A percentile compares a stretch with the other conserved stretches of the same genome.
phyloP scores from a whole-genome alignment of 345 rosid genomes.

The Rhodomyrtus tomentosa region DNA sequence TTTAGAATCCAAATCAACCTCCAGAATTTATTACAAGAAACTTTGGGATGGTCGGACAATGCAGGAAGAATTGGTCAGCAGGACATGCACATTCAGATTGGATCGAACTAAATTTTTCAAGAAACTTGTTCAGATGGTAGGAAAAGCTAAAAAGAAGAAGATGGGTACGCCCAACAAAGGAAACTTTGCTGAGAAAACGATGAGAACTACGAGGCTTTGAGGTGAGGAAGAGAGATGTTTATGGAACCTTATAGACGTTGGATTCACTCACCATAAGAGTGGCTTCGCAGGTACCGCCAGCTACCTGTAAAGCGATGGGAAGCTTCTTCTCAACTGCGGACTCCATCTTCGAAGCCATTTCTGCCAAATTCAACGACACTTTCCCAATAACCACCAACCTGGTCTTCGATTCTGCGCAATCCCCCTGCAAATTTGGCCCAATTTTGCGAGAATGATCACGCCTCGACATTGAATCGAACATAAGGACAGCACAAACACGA shows the following conservation, averaged over 20 bases:
- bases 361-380: conserved; percentile 16
- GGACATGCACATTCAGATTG: background rate
- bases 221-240: background rate
- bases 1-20: background rate
- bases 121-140: background rate
- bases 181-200: background rate
- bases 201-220: background rate
- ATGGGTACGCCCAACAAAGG: background rate
- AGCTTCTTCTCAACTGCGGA: conserved; percentile 6
- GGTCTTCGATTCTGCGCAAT: background rate
- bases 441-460: background rate
- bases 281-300: conserved; percentile 6
- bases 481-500: background rate
- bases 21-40: background rate
- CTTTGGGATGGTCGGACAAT: background rate
- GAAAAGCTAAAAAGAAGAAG: background rate
- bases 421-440: conserved; percentile 8
- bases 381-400: conserved; percentile 5
- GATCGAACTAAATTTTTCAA: background rate
- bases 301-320: conserved; percentile 9
- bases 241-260: background rate
- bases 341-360: conserved; percentile 7
- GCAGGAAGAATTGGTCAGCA: background rate
- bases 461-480: background rate
- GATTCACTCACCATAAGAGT: conserved; percentile 11